Base-by-base conservation (phyloP, 192 early-diverging fungal genomes). In the Jimgerdemannia flammicorona region DNA sequence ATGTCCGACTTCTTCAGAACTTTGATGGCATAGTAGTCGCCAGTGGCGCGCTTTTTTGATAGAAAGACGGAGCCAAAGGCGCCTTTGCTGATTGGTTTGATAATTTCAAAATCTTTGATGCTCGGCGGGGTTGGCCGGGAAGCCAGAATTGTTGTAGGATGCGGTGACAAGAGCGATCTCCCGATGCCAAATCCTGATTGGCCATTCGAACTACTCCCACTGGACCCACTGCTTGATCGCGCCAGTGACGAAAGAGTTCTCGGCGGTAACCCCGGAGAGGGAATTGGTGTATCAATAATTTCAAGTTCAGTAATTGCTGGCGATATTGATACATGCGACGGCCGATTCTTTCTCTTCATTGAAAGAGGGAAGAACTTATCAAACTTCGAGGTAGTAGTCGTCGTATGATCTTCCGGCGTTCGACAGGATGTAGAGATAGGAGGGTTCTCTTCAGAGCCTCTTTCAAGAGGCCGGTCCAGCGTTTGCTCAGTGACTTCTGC, bases 31-130 rank as follows among this genome's bases (percentile, higher is more conserved):
- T 84, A 95, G 70, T 95, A 95, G 74, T 95, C 92, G 8, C 95
- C 95, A 3, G 95, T 96, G 3, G 90, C 80, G 20, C 90, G 84
- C 75, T 95, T 95, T 75, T 95, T 95, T 2, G 95, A 93, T 18
- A 96, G 80, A 70, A 90, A 96, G 0, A 96, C 95, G 1, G 92
- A 92, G 29, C 95, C 95, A 86, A 94, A 96, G 0, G 95, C 95
- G 9, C 95, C 95, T 83, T 95, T 95, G 67, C 91, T 93, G 63
- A 96, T 96, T 1, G 95, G 93, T 78, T 96, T 96, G 78, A 96
- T 92, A 69, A 96, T 92, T 67, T 95, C 93, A 79, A 90, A 96
- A 79, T 96, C 95, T 77, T 95, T 95, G 77, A 95, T 95, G 63
- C 87, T 91, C 0, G 93, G 92, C 17, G 87, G 78, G 3, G 86